Conservation (phyloP, 352 stramenopile genomes). For the Aphanomyces cochlioides region DNA sequence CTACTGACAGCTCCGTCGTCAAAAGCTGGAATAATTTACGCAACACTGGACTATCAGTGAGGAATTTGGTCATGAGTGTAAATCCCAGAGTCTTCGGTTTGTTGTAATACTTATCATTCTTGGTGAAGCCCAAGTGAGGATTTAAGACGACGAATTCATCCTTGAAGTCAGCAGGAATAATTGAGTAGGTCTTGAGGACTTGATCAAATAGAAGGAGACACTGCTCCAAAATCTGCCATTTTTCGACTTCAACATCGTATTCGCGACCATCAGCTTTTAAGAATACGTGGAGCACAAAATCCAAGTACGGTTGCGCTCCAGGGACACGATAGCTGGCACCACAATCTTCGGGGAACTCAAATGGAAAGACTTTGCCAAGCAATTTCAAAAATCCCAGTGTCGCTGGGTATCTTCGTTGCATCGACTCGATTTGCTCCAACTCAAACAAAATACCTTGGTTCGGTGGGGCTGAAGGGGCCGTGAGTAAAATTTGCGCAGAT, state of each 20-base stretch:
- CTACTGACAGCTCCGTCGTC: constrained; percentile 10
- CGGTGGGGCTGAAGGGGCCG: constrained; percentile 51
- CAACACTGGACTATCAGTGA: constrained; percentile 11
- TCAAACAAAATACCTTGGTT: constrained; percentile 80
- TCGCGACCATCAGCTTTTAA: constrained; percentile 81
- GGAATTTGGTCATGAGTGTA: constrained; percentile 9
- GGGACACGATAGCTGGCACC: constrained; percentile 40
- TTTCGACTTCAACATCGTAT: constrained; percentile 79
- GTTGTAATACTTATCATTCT: constrained; percentile 5
- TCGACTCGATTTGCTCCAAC: constrained; percentile 74
- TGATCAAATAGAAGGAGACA: constrained; percentile 58
- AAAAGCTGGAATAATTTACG: constrained; percentile 9
- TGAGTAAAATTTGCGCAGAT: constrained; percentile 75
- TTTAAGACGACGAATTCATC: constrained; percentile 24
- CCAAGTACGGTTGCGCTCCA: constrained; percentile 83
- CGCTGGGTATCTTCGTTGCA: constrained; percentile 70
- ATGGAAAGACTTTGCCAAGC: constrained; percentile 66
- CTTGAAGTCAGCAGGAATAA: not conserved
- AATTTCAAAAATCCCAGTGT: constrained; percentile 73
- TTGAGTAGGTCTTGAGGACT: constrained; percentile 2
- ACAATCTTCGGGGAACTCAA: constrained; percentile 18
- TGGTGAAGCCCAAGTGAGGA: constrained; percentile 1
- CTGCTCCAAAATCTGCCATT: constrained; percentile 72
- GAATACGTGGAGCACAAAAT: constrained; percentile 77
- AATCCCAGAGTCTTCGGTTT: constrained; percentile 22